A percentile compares a stretch with the other conserved stretches of the same genome.
phyloP scores from a whole-genome alignment of 352 stramenopile genomes.

The Globisporangium barbulae region DNA sequence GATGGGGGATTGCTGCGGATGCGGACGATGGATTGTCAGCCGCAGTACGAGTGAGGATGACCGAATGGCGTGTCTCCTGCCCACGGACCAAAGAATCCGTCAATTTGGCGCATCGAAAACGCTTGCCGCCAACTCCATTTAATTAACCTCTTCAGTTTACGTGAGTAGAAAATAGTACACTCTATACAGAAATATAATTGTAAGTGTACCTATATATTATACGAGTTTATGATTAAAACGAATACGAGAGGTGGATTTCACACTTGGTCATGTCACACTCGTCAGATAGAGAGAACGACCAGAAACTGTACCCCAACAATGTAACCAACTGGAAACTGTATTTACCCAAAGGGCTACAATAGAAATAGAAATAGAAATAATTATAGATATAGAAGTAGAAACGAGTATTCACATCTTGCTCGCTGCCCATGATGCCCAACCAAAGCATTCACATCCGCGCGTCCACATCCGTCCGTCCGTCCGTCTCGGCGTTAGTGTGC shows the following conservation, averaged over 20 bases:
- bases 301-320: background rate
- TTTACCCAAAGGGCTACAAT: background rate
- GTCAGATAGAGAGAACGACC: background rate
- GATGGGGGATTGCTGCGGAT: background rate
- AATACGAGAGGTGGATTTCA: too few species aligned
- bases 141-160: background rate
- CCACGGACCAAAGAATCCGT: constrained; percentile 10
- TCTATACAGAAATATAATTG: too few species aligned
- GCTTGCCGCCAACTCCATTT: background rate
- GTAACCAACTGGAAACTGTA: background rate
- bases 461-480: background rate
- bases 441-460: background rate
- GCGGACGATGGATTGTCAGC: constrained; percentile 3
- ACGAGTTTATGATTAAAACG: too few species aligned
- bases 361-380: background rate
- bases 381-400: background rate
- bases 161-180: too few species aligned
- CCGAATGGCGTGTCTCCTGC: constrained; percentile 9
- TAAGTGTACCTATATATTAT: too few species aligned
- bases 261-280: background rate
- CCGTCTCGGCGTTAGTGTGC: too few species aligned
- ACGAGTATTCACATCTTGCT: background rate
- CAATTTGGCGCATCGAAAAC: background rate
- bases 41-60: background rate
- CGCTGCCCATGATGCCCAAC: background rate